Conservation (phyloP, 2,329 filamentous ascomycete genomes). For the Raffaelea arxii region DNA sequence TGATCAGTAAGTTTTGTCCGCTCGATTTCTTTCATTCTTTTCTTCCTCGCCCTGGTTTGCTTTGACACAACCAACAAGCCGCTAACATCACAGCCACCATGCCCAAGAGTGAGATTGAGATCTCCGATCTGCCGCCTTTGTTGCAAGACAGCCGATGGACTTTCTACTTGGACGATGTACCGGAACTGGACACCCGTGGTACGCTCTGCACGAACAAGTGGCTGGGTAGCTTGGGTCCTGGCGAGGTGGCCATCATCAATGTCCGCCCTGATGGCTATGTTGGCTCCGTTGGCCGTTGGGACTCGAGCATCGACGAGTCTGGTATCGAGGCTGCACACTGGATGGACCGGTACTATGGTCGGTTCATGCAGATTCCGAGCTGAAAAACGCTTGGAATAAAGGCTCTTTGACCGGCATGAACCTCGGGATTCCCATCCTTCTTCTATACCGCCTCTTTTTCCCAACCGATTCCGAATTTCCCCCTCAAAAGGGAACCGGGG, state of each 20-base stretch:
- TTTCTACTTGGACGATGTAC: conserved; percentile 59
- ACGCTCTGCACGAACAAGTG: conserved; percentile 57
- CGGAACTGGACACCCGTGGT: conserved; percentile 42
- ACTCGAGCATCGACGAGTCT: conserved; percentile 38
- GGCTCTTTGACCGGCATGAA: too few relatives aligned
- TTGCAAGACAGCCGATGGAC: conserved; percentile 60
- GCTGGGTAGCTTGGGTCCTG: conserved; percentile 47
- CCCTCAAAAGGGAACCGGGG: too few relatives aligned
- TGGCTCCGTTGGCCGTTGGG: conserved; percentile 49
- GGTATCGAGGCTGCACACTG: conserved; percentile 43
- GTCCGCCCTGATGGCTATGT: conserved; percentile 68
- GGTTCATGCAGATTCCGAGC: conserved; percentile 41
- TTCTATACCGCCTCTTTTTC: too few relatives aligned
- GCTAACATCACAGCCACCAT: conserved; percentile 38
- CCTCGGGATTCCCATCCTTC: too few relatives aligned
- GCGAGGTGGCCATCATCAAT: conserved; percentile 54
- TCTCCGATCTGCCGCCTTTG: conserved; percentile 51
- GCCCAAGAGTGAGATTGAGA: conserved; percentile 53
- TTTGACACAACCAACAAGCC: neutral
- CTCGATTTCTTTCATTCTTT: neutral
- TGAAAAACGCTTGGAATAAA: conserved; percentile 4
- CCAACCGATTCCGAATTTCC: too few relatives aligned
- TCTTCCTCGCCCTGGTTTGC: conserved; percentile 15
- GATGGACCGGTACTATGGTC: conserved; percentile 44
- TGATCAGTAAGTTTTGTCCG: conserved; percentile 48